These are phyloP conservation scores for Saccharomyces kudriavzevii DNA, from an alignment of 805 yeast genomes.

Conservation along the genomic window DNA sequence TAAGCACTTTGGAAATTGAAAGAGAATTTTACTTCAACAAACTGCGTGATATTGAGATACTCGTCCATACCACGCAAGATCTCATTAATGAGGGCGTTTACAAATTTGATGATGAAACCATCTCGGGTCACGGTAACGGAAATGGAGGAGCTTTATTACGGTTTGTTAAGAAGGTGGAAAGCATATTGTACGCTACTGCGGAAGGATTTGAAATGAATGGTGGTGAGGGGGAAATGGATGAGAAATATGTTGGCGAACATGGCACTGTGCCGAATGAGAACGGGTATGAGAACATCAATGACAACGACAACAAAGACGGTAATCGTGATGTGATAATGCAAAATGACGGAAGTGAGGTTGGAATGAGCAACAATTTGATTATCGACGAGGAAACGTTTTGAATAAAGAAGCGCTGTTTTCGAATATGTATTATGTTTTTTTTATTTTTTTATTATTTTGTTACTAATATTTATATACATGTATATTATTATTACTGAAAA, in stretches of 20 bases:
- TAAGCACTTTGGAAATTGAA: slow-evolving; percentile 67
- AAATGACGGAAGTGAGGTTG: neutral
- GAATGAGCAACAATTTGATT: slow-evolving; percentile 15
- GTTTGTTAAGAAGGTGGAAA: slow-evolving; percentile 56
- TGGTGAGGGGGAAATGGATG: slow-evolving; percentile 14
- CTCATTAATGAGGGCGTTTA: slow-evolving; percentile 38
- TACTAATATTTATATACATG: slow-evolving; percentile 1
- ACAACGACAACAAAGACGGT: neutral
- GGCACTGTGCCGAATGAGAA: neutral
- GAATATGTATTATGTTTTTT: slow-evolving; percentile 1
- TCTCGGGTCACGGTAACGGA: slow-evolving; percentile 14
- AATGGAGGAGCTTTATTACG: slow-evolving; percentile 31
- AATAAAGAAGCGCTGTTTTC: neutral
- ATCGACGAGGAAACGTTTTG: slow-evolving; percentile 31
- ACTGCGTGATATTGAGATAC: slow-evolving; percentile 77
- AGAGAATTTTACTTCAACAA: slow-evolving; percentile 87
- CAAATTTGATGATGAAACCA: slow-evolving; percentile 7
- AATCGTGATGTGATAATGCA: neutral
- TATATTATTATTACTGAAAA: neutral
- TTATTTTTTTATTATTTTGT: slow-evolving; percentile 1
- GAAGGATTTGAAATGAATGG: slow-evolving; percentile 69
- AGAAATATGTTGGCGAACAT: neutral
- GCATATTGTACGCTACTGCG: slow-evolving; percentile 69
- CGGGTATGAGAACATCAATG: neutral
- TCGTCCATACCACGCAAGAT: slow-evolving; percentile 58